Evolutionary conservation across 208 protist species (phyloP), one percentile per base, ranked within the genome.

Genomic region (Leishmania tropica): DNA sequence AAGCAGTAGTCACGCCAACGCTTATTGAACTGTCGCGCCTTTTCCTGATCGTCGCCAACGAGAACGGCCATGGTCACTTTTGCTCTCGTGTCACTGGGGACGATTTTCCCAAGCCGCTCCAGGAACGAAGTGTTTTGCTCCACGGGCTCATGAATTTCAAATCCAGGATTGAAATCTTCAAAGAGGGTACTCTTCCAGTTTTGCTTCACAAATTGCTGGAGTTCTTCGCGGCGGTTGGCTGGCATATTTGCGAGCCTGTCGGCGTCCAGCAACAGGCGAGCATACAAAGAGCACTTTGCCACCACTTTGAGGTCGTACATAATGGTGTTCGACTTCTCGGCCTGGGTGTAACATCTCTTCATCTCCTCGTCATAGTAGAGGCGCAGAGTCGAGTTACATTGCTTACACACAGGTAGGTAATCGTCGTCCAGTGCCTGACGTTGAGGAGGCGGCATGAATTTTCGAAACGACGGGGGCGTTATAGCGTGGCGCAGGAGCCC

Each of bases 381-480:
- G 51, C 70, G 64, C 45, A 90, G 40, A 37, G 83, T 31, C 40
- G 84, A 84, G 71, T 83, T 87, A 76, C 89, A 92, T 45, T 88
- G 85, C 2, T 40, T 8, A 64, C 89, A 92, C 4, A 92, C 37
- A 15, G 85, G 89, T 24, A 83, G 71, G 45, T 84, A 92, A 70
- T 92, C 86, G 31, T 81, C 83, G 8, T 74, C 54, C 35, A 71
- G 67, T 10, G 83, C 65, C 7, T 81, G 47, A 6, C 72, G 79
- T n/a, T 76, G 72, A 28, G 86, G 86, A 0, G 17, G 24, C 0
- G 83, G 86, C 35, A 92, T 83, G 51, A 83, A 89, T 70, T 84
- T 83, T 31, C 86, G 84, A 65, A 90, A 87, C 19, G 84, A 89
- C 37, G 89, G 83, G 2, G 89, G 89, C 13, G 88, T 88, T 31